Conservation (phyloP, 805 yeast species). For the Yamadazyma nakazawae region DNA sequence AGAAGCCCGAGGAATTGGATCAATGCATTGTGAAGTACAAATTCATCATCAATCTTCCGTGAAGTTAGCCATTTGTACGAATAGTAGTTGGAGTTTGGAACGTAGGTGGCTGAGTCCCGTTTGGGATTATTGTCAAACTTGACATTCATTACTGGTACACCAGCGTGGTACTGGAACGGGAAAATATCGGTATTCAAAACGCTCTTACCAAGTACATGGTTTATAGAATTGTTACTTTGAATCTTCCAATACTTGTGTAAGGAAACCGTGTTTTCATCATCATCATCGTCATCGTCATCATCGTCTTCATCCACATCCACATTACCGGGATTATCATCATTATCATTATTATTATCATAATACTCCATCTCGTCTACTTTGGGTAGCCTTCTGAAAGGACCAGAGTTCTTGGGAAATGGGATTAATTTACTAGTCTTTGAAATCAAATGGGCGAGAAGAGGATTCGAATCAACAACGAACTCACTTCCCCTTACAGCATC, state of each 20-base stretch:
- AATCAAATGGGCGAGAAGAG: slow-evolving; percentile 33
- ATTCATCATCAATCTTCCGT: slow-evolving; percentile 23
- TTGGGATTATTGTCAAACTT: slow-evolving; percentile 29
- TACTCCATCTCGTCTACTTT: slow-evolving; percentile 3
- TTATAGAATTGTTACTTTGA: slow-evolving; percentile 31
- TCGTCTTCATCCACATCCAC: slow-evolving; percentile 1
- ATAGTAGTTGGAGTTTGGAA: slow-evolving; percentile 36
- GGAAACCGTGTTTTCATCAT: slow-evolving; percentile 22
- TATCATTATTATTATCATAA: not conserved
- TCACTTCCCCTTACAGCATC: slow-evolving; percentile 38
- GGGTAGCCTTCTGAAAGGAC: slow-evolving; percentile 18
- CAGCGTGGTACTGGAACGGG: slow-evolving; percentile 29
- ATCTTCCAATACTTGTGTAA: slow-evolving; percentile 33
- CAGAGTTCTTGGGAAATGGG: slow-evolving; percentile 28
- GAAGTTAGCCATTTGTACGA: slow-evolving; percentile 29
- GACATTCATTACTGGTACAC: slow-evolving; percentile 31
- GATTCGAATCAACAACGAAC: slow-evolving; percentile 32
- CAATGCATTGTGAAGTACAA: slow-evolving; percentile 32
- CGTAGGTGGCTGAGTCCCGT: slow-evolving; percentile 25
- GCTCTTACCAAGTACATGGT: slow-evolving; percentile 27
- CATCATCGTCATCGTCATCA: slow-evolving; percentile 12
- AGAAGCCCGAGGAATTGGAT: slow-evolving; percentile 36
- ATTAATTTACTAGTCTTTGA: slow-evolving; percentile 26
- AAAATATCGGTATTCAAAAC: slow-evolving; percentile 24
- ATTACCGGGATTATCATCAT: slow-evolving; percentile 7